Conservation (phyloP, 257 asterid genomes). For the Thymus quinquecostatus region DNA sequence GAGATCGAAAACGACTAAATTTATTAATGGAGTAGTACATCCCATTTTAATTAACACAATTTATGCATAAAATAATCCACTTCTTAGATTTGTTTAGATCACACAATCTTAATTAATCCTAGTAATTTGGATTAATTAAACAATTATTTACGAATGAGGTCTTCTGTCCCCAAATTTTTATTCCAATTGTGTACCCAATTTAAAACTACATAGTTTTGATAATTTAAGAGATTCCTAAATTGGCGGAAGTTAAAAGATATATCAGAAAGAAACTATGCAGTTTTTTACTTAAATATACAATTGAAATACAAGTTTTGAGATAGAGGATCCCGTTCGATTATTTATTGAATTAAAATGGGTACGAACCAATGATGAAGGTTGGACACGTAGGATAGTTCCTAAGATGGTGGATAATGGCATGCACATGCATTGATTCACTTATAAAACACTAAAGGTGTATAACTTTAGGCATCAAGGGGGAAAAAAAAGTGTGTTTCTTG, state of each 20-base stretch:
- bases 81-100: background rate
- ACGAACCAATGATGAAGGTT: slow-evolving; percentile 33
- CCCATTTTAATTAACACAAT: too few species aligned
- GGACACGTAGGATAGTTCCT: slow-evolving; percentile 35
- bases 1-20: background rate
- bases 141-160: too few species aligned
- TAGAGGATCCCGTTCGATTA: too few species aligned
- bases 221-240: too few species aligned
- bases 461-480: slow-evolving; percentile 47
- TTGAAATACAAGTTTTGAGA: too few species aligned
- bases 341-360: background rate
- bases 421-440: slow-evolving; percentile 50
- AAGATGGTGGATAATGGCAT: slow-evolving; percentile 37
- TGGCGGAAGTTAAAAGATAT: too few species aligned
- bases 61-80: background rate
- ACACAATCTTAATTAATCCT: background rate
- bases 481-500: slow-evolving; percentile 31
- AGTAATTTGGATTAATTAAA: background rate
- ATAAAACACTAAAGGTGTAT: slow-evolving; percentile 33
- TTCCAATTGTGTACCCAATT: too few species aligned
- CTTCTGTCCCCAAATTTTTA: too few species aligned
- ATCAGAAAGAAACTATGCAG: too few species aligned
- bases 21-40: too few species aligned
- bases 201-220: too few species aligned
- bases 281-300: too few species aligned